A percentile compares a stretch with the other conserved stretches of the same genome.
Conservation (phyloP, 352 stramenopile genomes). For the Globisporangium cystogenes region DNA sequence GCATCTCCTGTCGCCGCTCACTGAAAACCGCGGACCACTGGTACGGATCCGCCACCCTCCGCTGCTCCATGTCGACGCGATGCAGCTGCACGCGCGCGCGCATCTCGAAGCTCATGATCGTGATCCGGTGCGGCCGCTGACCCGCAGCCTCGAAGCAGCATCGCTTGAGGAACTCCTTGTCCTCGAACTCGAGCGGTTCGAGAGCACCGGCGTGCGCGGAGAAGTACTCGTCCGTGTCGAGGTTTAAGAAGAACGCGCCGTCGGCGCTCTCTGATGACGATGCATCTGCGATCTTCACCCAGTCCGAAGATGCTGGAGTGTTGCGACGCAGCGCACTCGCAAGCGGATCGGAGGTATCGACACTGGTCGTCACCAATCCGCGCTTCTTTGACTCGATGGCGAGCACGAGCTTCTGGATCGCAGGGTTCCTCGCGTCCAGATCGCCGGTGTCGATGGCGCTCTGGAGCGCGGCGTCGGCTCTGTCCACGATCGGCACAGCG, state of each 20-base stretch:
- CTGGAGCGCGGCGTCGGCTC: conserved; percentile 10
- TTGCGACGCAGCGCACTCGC: conserved; percentile 22
- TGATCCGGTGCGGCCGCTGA: conserved; percentile 24
- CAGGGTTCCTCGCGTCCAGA: neutral
- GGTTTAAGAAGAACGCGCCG: conserved; percentile 46
- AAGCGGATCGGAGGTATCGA: conserved; percentile 14
- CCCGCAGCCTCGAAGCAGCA: conserved; percentile 14
- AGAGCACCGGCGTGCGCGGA: conserved; percentile 9
- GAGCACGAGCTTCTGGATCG: conserved; percentile 1
- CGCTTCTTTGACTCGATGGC: conserved; percentile 3
- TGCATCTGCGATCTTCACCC: conserved; percentile 28
- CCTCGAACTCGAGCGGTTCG: conserved; percentile 62
- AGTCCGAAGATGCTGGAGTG: conserved; percentile 49
- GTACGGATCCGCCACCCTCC: conserved; percentile 26
- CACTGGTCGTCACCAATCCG: conserved; percentile 15
- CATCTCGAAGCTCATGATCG: conserved; percentile 41
- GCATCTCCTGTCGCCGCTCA: conserved; percentile 38
- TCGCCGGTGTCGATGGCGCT: neutral
- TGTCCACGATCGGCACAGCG: conserved; percentile 11
- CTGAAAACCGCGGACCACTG: conserved; percentile 61
- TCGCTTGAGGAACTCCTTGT: conserved; percentile 15
- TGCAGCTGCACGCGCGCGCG: conserved; percentile 18
- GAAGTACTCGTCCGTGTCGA: conserved; percentile 46
- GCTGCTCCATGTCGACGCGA: conserved; percentile 13
- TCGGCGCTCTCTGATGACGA: neutral